Percentiles rank a stretch among this genome's conserved stretches.
These are phyloP conservation scores for Choricystis sp. DNA, from an alignment of 139 green algal genomes.

Conservation along the genomic window DNA sequence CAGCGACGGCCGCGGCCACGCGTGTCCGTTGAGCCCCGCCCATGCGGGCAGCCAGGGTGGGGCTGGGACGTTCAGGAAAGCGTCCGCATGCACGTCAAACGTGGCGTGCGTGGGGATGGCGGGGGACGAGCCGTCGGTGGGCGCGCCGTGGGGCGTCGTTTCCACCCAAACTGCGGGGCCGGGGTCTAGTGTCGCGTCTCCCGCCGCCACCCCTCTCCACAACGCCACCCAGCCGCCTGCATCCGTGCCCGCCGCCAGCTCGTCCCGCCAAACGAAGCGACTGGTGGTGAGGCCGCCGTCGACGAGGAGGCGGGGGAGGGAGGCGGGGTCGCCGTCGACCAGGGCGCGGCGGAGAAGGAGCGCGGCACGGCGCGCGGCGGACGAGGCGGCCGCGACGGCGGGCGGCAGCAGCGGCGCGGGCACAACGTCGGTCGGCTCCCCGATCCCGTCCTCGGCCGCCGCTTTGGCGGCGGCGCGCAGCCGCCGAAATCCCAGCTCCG, in stretches of 20 bases:
- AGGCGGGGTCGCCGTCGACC: neutral
- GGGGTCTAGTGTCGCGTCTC: too few species aligned
- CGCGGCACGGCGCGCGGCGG: too few species aligned
- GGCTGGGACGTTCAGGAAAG: neutral
- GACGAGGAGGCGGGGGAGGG: neutral
- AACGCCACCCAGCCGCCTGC: neutral
- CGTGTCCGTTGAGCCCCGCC: neutral
- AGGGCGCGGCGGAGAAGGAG: neutral
- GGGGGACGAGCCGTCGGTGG: neutral
- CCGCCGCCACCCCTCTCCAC: neutral
- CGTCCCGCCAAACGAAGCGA: neutral
- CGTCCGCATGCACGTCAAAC: neutral
- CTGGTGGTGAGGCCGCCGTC: neutral
- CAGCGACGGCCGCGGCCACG: too few species aligned
- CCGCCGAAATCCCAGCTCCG: too few species aligned
- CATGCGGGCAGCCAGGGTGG: neutral
- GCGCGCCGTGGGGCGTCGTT: too few species aligned
- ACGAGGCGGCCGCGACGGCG: neutral
- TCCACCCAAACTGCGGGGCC: too few species aligned
- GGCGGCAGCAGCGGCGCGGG: too few species aligned
- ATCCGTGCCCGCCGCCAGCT: neutral
- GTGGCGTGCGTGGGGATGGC: too few species aligned
- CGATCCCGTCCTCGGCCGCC: neutral
- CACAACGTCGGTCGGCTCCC: neutral
- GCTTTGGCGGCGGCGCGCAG: neutral